Percentiles rank a stretch among this genome's conserved stretches.
phyloP scores from a whole-genome alignment of 2,329 filamentous ascomycete species.

The Xylariaceae sp. region DNA sequence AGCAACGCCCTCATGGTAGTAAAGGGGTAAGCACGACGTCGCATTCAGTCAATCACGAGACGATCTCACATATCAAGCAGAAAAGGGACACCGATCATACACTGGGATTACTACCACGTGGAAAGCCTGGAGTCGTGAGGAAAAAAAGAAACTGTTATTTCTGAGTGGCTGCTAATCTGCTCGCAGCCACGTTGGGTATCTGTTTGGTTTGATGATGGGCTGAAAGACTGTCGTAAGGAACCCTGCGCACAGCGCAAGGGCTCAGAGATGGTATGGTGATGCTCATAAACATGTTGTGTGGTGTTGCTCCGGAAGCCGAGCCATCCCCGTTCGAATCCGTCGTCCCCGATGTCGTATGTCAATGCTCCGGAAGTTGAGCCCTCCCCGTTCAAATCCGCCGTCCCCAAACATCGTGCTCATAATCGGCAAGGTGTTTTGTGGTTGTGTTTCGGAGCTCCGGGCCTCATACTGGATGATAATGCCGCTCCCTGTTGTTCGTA shows the following conservation, averaged over 20 bases:
- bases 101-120: too few relatives aligned
- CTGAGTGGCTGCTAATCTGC: conserved; percentile 14
- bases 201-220: conserved; percentile 5
- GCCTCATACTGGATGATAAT: neutral
- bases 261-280: neutral
- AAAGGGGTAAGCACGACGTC: too few relatives aligned
- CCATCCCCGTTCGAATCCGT: neutral
- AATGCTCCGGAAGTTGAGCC: conserved; percentile 13
- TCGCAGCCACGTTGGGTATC: conserved; percentile 4
- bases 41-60: too few relatives aligned
- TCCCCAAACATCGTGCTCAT: conserved; percentile 13
- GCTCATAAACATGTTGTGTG: neutral
- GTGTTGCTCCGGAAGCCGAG: neutral
- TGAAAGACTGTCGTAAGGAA: conserved; percentile 3
- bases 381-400: conserved; percentile 13
- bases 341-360: neutral
- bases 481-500: conserved; percentile 4
- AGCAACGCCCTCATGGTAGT: too few relatives aligned
- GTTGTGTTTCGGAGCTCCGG: neutral
- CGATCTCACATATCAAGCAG: too few relatives aligned
- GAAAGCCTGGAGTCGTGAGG: neutral
- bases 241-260: conserved; percentile 1
- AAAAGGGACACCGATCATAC: too few relatives aligned
- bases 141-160: conserved; percentile 6
- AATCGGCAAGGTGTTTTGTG: neutral